Percentiles rank a stretch among this genome's conserved stretches.
These are phyloP conservation scores for Santalum album DNA, from an alignment of 164 flowering plant species.

Conservation along the genomic window DNA sequence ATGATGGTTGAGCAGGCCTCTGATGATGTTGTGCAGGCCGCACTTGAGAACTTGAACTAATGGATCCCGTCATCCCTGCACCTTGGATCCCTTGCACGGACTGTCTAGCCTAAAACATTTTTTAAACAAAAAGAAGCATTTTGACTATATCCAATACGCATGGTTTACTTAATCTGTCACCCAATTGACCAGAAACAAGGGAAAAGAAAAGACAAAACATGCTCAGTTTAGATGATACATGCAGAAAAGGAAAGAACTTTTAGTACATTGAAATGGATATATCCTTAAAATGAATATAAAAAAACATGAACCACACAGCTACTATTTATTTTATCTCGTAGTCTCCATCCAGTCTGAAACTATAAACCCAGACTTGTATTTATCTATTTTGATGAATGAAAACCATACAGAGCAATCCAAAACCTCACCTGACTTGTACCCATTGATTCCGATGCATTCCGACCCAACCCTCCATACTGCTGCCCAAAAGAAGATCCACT, in stretches of 20 bases:
- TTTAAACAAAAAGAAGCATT: too few species aligned
- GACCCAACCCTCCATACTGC: constrained; percentile 36
- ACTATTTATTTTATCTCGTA: too few species aligned
- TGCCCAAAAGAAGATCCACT: constrained; percentile 33
- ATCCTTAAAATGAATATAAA: neutral
- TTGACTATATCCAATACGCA: too few species aligned
- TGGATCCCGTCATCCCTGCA: constrained; percentile 47
- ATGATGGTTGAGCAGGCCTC: constrained; percentile 46
- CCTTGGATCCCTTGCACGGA: constrained; percentile 39
- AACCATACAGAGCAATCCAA: neutral
- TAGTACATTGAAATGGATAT: neutral
- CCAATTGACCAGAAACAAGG: too few species aligned
- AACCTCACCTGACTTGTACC: constrained; percentile 25
- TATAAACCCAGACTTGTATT: too few species aligned
- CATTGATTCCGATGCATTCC: constrained; percentile 23
- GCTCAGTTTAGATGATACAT: too few species aligned
- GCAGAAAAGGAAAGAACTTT: neutral
- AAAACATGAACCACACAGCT: neutral
- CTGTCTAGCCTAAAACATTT: constrained; percentile 33
- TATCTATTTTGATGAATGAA: too few species aligned
- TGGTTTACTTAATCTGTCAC: too few species aligned
- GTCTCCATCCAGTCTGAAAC: too few species aligned
- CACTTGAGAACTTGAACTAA: constrained; percentile 45
- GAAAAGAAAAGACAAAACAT: too few species aligned
- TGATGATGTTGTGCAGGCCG: constrained; percentile 45